Evolutionary conservation across 2,329 filamentous ascomycete genomes (phyloP), one percentile per base, ranked within the genome.

Genomic region (Emericellopsis cladophorae): DNA sequence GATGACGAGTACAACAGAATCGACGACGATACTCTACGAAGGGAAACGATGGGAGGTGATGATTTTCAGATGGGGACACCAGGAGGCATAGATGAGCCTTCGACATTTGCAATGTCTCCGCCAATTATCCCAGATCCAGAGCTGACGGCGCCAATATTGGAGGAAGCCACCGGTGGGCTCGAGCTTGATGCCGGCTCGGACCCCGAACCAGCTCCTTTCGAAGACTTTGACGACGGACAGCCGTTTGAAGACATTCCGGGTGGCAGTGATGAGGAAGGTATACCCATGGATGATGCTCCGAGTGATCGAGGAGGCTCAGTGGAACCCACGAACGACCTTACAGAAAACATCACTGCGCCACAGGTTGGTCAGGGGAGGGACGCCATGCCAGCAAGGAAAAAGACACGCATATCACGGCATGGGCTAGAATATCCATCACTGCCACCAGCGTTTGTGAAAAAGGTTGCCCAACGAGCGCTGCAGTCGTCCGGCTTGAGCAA

Each of bases 381-480:
- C 6, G 34, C 44, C 6, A 39, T 40, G 39, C 43, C 37, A 5
- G 40, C 49, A 12, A 45, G 46, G 34, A 59, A 57, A 44, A 61
- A 57, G 45, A 60, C 54, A 49, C 54, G 58, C 11, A 48, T 77
- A 37, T 93, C 87, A 1, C 73, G 73, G 38, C 69, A 88, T 52
- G 85, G 85, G 22, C 77, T 84, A 39, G 74, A 81, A 45, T 88
- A 89, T 48, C 83, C 85, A 1, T 79, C 81, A 1, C 64, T 95
- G 34, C 85, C 88, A 3, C 63, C 73, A 1, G 71, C 76, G 1
- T 76, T 89, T 16, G 78, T 94, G 39, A 90, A 89, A 59, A 71
- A 77, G 46, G 61, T 87, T 2, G 81, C 81, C 7, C 80, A 79
- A 29, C 81, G 74, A 2, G 85, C 87, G 52, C 73, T 82, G 16